These are phyloP conservation scores for Yamadazyma conglobata DNA, from an alignment of 1,139 yeast genomes.

Conservation along the genomic window DNA sequence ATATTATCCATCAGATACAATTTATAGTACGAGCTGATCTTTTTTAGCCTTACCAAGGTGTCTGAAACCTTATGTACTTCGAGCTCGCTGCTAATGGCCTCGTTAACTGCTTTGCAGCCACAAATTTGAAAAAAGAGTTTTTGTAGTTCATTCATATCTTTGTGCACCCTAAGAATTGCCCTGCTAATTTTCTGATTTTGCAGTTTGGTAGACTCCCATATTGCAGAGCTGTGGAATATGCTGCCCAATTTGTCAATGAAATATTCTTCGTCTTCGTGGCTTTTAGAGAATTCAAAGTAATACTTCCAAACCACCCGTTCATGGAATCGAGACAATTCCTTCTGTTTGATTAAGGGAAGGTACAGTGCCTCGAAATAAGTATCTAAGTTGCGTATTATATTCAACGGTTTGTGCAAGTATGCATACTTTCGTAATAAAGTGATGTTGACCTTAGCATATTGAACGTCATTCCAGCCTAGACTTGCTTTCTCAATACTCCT, in stretches of 20 bases:
- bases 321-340: slow-evolving; percentile 31
- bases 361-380: slow-evolving; percentile 23
- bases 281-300: slow-evolving; percentile 30
- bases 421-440: slow-evolving; percentile 35
- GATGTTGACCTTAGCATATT: slow-evolving; percentile 24
- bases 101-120: neutral
- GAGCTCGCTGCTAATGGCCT: slow-evolving; percentile 5
- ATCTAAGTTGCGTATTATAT: slow-evolving; percentile 30
- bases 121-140: slow-evolving; percentile 8
- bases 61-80: slow-evolving; percentile 2
- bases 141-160: slow-evolving; percentile 6
- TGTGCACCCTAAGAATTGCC: slow-evolving; percentile 4
- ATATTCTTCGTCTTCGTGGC: slow-evolving; percentile 19
- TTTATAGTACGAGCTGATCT: slow-evolving; percentile 7
- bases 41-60: slow-evolving; percentile 6
- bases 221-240: slow-evolving; percentile 27
- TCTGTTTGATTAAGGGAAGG: slow-evolving; percentile 24
- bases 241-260: slow-evolving; percentile 23
- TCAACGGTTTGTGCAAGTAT: slow-evolving; percentile 29
- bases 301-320: slow-evolving; percentile 45
- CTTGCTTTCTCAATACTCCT: slow-evolving; percentile 6
- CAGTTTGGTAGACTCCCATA: slow-evolving; percentile 37
- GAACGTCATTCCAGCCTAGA: slow-evolving; percentile 12
- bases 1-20: slow-evolving; percentile 3
- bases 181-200: slow-evolving; percentile 6